Evolutionary conservation across 108 stramenopile genomes (phyloP), one percentile per base, ranked within the genome.

Genomic region (Pseudonitzschia delicatissima): DNA sequence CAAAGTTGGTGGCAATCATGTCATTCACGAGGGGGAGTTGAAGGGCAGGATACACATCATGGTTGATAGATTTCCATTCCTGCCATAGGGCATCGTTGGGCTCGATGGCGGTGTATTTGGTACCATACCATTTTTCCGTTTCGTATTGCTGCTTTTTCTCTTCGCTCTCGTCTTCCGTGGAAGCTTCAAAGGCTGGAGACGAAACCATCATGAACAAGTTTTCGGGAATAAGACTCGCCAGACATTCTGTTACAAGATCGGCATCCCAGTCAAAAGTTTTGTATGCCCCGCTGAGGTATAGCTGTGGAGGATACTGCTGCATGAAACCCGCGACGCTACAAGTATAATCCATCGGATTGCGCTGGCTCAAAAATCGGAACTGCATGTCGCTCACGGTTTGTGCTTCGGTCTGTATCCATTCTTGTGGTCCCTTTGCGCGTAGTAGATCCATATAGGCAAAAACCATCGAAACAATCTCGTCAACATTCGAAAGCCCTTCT

Each of bases 331-430:
- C 90, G 0, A 92, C 42, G n/a, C 57, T 52, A 27, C 51, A 71
- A n/a, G 64, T 64, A 66, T 88, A 86, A 64, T 82, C 80, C 74
- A 74, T 75, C 17, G 90, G 87, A 47, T 77, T 36, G 0, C 73
- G 53, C 62, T 88, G 81, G 45, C 65, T 63, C 65, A 87, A 63
- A 60, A 92, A 92, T 40, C 82, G 77, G 72, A 92, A 92, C 28
- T 77, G 79, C 40, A 71, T 68, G 8, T 75, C 78, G 0, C 68
- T 76, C 3, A 81, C 84, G 3, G 80, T 75, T 35, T 67, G 29
- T 39, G 76, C 53, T 70, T 92, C 91, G 26, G 82, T 60, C 50
- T 80, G 74, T 25, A 92, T 72, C 85, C 85, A 89, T 62, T 85
- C 72, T 62, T 87, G 77, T 5, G 74, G 62, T 33, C 82, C 84